These are phyloP conservation scores for Hymenoscyphus repandus DNA, from an alignment of 2,329 filamentous ascomycete genomes.

Conservation along the genomic window DNA sequence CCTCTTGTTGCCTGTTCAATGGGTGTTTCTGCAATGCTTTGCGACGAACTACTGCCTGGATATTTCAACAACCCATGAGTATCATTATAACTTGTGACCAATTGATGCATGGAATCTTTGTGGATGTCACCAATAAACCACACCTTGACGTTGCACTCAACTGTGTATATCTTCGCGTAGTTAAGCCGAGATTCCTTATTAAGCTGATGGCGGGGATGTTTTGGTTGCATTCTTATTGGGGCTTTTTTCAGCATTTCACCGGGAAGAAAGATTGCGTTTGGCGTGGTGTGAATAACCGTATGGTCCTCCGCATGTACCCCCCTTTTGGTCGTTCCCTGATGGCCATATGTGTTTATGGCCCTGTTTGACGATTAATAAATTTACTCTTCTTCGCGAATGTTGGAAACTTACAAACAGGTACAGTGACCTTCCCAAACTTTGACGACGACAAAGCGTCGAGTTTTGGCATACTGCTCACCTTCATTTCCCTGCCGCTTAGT, in stretches of 20 bases:
- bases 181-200: constrained; percentile 17
- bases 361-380: background rate
- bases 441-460: background rate
- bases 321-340: constrained; percentile 5
- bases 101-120: background rate
- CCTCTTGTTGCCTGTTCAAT: too few relatives aligned
- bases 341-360: background rate
- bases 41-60: background rate
- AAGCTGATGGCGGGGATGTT: constrained; percentile 5
- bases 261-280: background rate
- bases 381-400: background rate
- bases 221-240: constrained; percentile 9
- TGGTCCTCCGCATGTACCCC: constrained; percentile 11
- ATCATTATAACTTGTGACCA: background rate
- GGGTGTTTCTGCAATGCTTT: background rate
- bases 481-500: background rate
- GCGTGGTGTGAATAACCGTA: constrained; percentile 4
- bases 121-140: constrained; percentile 19
- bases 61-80: background rate
- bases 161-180: constrained; percentile 25
- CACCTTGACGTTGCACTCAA: constrained; percentile 25
- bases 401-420: background rate
- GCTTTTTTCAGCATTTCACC: constrained; percentile 5
- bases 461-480: background rate
- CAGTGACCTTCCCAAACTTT: background rate